Evolutionary conservation across 2,329 filamentous ascomycete species (phyloP).

Genomic region (Fusarium chlamydosporum): DNA sequence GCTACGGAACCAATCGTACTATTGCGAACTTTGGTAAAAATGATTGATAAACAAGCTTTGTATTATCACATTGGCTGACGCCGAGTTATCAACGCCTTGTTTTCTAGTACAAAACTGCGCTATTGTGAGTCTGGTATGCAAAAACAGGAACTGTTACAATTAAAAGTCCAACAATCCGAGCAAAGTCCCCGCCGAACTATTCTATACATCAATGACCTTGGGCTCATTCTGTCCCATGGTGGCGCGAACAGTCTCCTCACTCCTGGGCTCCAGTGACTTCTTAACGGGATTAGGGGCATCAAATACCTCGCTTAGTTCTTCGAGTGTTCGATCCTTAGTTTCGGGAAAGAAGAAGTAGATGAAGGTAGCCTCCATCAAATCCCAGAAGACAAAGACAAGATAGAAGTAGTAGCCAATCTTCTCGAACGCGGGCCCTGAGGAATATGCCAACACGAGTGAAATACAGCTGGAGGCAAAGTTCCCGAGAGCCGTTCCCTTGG

Average conservation of each 20-base stretch:
- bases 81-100: no score
- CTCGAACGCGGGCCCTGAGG: slow-evolving; percentile 59
- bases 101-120: no score
- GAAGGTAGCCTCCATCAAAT: slow-evolving; percentile 57
- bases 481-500: slow-evolving; percentile 57
- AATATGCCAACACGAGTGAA: slow-evolving; percentile 61
- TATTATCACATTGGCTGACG: background rate
- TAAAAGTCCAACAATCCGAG: no score
- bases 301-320: slow-evolving; percentile 59
- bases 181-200: background rate
- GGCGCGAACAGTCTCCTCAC: slow-evolving; percentile 32
- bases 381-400: slow-evolving; percentile 61
- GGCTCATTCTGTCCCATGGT: slow-evolving; percentile 26
- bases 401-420: slow-evolving; percentile 62
- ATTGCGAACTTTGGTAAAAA: background rate
- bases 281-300: slow-evolving; percentile 39
- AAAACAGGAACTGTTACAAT: no score
- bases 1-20: background rate
- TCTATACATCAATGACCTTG: slow-evolving; percentile 19
- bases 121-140: no score
- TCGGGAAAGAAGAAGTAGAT: slow-evolving; percentile 67
- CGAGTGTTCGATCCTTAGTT: slow-evolving; percentile 63
- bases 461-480: slow-evolving; percentile 58
- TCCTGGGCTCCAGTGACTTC: slow-evolving; percentile 41
- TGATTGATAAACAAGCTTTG: rapidly evolving